Evolutionary conservation across 352 stramenopile genomes (phyloP).

Genomic region (Phytophthora rubi): DNA sequence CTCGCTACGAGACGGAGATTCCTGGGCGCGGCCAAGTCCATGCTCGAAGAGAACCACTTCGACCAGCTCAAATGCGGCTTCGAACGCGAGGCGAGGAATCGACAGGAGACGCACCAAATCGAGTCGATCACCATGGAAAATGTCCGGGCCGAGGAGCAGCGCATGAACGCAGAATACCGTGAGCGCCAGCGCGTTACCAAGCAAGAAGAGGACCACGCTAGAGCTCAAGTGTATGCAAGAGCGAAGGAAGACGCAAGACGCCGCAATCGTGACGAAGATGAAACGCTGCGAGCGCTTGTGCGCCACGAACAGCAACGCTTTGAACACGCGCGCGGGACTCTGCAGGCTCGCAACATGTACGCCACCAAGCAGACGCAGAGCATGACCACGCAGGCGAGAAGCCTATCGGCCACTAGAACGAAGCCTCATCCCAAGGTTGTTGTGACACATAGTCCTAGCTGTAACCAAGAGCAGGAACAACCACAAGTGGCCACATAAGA

Average conservation of each 20-base stretch:
- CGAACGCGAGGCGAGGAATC: conserved; percentile 59
- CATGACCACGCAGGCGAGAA: conserved; percentile 44
- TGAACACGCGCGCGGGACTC: conserved; percentile 56
- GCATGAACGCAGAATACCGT: conserved; percentile 54
- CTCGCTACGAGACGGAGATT: conserved; percentile 83
- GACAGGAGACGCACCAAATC: conserved; percentile 56
- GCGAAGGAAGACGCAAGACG: conserved; percentile 45
- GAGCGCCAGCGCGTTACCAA: conserved; percentile 25
- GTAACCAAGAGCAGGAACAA: conserved; percentile 35
- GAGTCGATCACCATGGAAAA: conserved; percentile 54
- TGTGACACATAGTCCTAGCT: conserved; percentile 3
- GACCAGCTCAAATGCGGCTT: conserved; percentile 73
- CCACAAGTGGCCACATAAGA: conserved; percentile 19
- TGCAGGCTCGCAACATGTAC: conserved; percentile 74
- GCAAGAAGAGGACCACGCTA: conserved; percentile 26
- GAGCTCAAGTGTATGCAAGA: conserved; percentile 35
- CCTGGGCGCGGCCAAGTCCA: conserved; percentile 84
- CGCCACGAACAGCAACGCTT: conserved; percentile 69
- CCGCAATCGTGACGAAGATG: conserved; percentile 62
- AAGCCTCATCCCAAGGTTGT: conserved; percentile 16
- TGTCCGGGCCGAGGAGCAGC: conserved; percentile 44
- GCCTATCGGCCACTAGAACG: conserved; percentile 8
- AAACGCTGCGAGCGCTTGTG: conserved; percentile 61
- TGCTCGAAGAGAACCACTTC: conserved; percentile 86
- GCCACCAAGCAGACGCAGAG: conserved; percentile 57